Evolutionary conservation across 495 filamentous ascomycete genomes (phyloP), one percentile per base, ranked within the genome.

Genomic region (Penicillium bovifimosum): DNA sequence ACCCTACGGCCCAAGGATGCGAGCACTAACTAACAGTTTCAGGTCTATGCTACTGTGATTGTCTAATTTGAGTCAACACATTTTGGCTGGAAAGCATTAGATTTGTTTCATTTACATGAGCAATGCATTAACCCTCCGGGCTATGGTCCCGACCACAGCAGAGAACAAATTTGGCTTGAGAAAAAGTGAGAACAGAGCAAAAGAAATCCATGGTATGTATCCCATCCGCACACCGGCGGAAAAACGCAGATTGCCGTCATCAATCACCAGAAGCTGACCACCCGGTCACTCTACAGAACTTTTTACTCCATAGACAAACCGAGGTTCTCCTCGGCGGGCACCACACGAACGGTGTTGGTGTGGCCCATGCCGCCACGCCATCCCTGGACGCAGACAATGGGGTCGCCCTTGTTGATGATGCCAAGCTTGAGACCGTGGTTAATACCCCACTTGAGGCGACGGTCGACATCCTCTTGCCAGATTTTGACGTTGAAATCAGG

Each of bases 401-500:
- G 83, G 65, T 95, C 90, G 50, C 85, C 90, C 70, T 87, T 81
- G 63, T 76, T 79, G 61, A 98, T 77, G 51, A 96, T 80, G 50
- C 87, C 86, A 50, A 98, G 83, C 65, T 84, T 82, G 58, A 95
- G 84, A 58, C 90, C 93, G 63, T 88, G 81, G 62, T 71, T 68
- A 67, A 97, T 86, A 70, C 87, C 95, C 92, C 92, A 98, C 76
- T 88, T 93, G 59, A 97, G 87, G 62, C 93, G 88, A 64, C 86
- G 80, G 76, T 98, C 93, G 59, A 98, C 93, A 73, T 98, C 95
- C 76, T 96, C 90, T 75, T 98, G 95, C 93, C 93, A 98, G 68
- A 78, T 77, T 63, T 77, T 69, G 67, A 91, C 86, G 63, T 84
- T 84, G 77, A 96, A 98, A 76, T 98, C 87, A 46, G 93, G 95